These are phyloP conservation scores for Blastobotrys niveus DNA, from an alignment of 1,139 yeast genomes.

Conservation along the genomic window DNA sequence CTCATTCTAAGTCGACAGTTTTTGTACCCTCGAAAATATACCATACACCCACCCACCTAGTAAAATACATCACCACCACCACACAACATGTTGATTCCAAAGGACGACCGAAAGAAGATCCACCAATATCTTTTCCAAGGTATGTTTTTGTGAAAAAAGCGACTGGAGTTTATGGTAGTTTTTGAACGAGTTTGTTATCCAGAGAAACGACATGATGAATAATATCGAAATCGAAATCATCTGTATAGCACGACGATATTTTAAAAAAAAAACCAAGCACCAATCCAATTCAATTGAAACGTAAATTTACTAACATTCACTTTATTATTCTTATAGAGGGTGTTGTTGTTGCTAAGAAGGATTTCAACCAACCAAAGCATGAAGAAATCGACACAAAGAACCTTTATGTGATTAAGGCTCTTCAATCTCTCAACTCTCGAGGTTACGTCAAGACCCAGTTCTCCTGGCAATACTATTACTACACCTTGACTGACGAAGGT, in stretches of 20 bases:
- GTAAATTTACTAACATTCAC: too few relatives aligned
- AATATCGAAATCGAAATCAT: too few relatives aligned
- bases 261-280: too few relatives aligned
- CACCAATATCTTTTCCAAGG: slow-evolving; percentile 99
- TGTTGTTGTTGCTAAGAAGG: slow-evolving; percentile 99
- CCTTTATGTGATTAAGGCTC: slow-evolving; percentile 98
- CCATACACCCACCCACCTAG: neutral
- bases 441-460: slow-evolving; percentile 99
- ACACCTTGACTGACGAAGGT: slow-evolving; percentile 99
- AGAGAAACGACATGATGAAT: too few relatives aligned
- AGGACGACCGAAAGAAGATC: slow-evolving; percentile 99
- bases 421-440: slow-evolving; percentile 97
- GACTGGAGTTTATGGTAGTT: too few relatives aligned
- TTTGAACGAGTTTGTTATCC: too few relatives aligned
- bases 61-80: neutral
- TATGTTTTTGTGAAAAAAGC: slow-evolving; percentile 48
- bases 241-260: too few relatives aligned
- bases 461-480: slow-evolving; percentile 99
- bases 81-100: slow-evolving; percentile 94
- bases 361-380: slow-evolving; percentile 95
- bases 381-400: slow-evolving; percentile 97
- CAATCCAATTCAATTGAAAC: too few relatives aligned
- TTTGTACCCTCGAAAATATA: neutral
- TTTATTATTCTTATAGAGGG: slow-evolving; percentile 67
- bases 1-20: neutral